Percentiles rank a stretch among this genome's conserved stretches.
These are phyloP conservation scores for Kwoniella sp. DNA, from an alignment of 768 basidiomycete species.

Conservation along the genomic window DNA sequence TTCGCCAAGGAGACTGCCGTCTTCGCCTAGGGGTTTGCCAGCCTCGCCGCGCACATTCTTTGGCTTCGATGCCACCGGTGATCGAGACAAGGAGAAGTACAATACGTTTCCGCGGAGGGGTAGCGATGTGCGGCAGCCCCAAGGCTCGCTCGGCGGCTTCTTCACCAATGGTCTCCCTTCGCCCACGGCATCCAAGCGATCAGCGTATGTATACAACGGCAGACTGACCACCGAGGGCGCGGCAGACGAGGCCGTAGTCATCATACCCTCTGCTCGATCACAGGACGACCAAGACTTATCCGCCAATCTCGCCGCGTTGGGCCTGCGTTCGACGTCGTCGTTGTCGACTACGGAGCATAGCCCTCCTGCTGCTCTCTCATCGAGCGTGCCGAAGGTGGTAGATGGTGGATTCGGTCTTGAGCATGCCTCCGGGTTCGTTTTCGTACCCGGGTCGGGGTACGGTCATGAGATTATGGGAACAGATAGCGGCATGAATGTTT, in stretches of 20 bases:
- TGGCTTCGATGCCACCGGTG: neutral
- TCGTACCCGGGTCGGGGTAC: neutral
- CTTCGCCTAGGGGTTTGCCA: slow-evolving; percentile 15
- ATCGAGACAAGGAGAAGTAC: slow-evolving; percentile 4
- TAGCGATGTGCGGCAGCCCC: slow-evolving; percentile 11
- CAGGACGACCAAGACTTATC: neutral
- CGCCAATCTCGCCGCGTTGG: slow-evolving; percentile 3
- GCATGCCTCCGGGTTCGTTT: neutral
- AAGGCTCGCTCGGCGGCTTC: neutral
- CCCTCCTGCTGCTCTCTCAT: neutral
- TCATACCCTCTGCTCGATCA: slow-evolving; percentile 4
- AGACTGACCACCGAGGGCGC: slow-evolving; percentile 6
- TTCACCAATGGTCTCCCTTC: neutral
- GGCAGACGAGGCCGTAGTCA: slow-evolving; percentile 6
- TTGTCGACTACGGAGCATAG: neutral
- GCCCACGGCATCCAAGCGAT: slow-evolving; percentile 15
- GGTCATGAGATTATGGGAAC: neutral
- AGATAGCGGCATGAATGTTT: neutral
- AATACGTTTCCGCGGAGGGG: neutral
- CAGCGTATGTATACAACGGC: slow-evolving; percentile 21
- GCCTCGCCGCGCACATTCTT: slow-evolving; percentile 10
- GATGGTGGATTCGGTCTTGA: slow-evolving; percentile 14
- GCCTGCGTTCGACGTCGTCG: neutral
- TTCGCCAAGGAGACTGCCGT: slow-evolving; percentile 9
- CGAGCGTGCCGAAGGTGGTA: slow-evolving; percentile 16